Percentiles rank a stretch among this genome's conserved stretches.
These are phyloP conservation scores for Auriscalpium orientale DNA, from an alignment of 768 basidiomycete genomes.

Conservation along the genomic window DNA sequence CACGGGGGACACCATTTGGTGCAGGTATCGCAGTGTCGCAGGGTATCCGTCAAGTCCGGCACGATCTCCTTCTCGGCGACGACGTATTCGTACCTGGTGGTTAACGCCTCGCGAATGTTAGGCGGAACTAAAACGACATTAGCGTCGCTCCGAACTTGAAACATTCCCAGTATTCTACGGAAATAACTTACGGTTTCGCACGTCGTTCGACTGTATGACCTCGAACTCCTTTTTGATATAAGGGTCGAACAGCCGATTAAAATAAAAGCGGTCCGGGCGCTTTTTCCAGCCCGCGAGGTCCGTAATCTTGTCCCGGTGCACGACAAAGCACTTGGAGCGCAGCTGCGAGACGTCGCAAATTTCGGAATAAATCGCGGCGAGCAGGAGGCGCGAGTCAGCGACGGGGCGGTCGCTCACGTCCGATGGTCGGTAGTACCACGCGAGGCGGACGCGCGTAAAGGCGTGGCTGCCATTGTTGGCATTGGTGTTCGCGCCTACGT, in stretches of 20 bases:
- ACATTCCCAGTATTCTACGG: background rate
- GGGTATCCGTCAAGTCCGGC: constrained; percentile 78
- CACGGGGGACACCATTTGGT: constrained; percentile 85
- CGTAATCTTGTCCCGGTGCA: constrained; percentile 91
- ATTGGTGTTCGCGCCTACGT: constrained; percentile 13
- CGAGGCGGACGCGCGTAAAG: constrained; percentile 80
- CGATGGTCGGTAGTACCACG: constrained; percentile 94
- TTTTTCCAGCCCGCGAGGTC: constrained; percentile 93
- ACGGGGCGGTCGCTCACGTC: constrained; percentile 92
- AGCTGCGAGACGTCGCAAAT: constrained; percentile 92
- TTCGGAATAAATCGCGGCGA: constrained; percentile 95
- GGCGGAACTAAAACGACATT: constrained; percentile 50
- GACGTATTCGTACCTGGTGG: constrained; percentile 86
- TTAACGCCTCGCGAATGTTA: constrained; percentile 69
- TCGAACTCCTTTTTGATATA: constrained; percentile 99
- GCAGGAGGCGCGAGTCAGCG: constrained; percentile 83
- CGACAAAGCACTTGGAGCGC: constrained; percentile 87
- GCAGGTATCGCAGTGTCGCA: constrained; percentile 84
- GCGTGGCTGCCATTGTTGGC: constrained; percentile 27
- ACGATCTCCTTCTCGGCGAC: constrained; percentile 92
- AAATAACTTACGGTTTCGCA: constrained; percentile 74
- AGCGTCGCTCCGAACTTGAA: constrained; percentile 1
- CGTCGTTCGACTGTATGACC: constrained; percentile 78
- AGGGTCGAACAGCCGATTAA: constrained; percentile 90
- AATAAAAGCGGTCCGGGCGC: constrained; percentile 92